Base-by-base conservation (phyloP, 2,329 filamentous ascomycete genomes). In the Scedosporium dehoogii region DNA sequence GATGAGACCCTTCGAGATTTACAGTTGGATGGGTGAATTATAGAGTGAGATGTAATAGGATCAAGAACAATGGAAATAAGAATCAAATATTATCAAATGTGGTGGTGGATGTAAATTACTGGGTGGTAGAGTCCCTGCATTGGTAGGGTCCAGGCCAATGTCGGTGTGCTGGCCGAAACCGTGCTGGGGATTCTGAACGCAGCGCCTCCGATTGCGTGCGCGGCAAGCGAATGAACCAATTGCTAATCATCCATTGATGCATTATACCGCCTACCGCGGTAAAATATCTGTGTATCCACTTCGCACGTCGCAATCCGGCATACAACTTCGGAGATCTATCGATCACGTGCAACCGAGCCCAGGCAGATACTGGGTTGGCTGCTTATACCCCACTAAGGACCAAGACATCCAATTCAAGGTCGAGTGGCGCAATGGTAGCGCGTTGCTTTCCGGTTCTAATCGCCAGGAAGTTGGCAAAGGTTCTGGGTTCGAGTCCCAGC, bases 351-450 rank as follows among this genome's bases (percentile, higher is more conserved):
- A 29, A 6, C 27, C 27, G 27, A 29, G 27, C 27, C 27, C 6
- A 29, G 27, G 27, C 6, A 6, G 27, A 29, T 29, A 29, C 27
- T 29, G 27, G 27, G 27, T 29, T 29, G 27, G 27, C 27, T 29
- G 27, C 27, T 29, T 29, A 29, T 29, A 29, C 27, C 27, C 27
- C 27, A 6, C 27, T 29, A 29, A 29, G 27, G 27, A 29, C 27
- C 27, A 29, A 29, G 27, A 29, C 27, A 29, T 29, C 27, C 27
- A 29, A 29, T 38, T 66, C 85, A 87, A n/a, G 91, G 91, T 33
- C 41, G 55, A 53, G 42, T 62, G 60, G 60, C 60, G 60, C 60
- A 62, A 62, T 62, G 60, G 60, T 62, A 62, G 60, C 60, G 60
- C 60, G 55, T 62, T 62, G 60, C 60, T 62, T 62, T 62, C 60